Evolutionary conservation across 495 filamentous ascomycete genomes (phyloP), one percentile per base, ranked within the genome.

Genomic region (Penicillium goetzii): DNA sequence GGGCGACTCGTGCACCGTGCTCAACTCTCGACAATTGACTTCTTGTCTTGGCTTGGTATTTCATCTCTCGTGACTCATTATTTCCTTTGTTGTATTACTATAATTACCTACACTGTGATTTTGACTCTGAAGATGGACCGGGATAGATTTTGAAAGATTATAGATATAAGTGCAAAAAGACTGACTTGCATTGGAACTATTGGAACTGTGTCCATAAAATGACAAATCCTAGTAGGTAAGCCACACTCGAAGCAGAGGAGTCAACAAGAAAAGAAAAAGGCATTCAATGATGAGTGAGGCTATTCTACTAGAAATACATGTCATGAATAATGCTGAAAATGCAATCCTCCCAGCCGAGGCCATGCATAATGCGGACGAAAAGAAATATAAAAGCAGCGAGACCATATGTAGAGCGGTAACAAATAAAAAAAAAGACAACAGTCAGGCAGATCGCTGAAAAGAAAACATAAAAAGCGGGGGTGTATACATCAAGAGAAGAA

Each of bases 301-400:
- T 15, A 34, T 21, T 60, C 21, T 17, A 15, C 59, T 59, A 59
- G 47, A 59, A 59, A 59, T 59, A 59, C 58, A 59, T 28, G 43
- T 40, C 58, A 26, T 49, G 61, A 54, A 26, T 21, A n/a, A 51
- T 55, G 17, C 45, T 58, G 43, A 38, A 34, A 58, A 59, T 50
- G 45, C 45, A 50, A 45, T 59, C 15, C 33, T 26, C 58, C 45
- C 45, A 14, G 45, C 28, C 50, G 38, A 55, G 56, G 36, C 23
- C 41, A 51, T 59, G 47, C 45, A 40, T 36, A 8, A 36, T 30
- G 58, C 19, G 21, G 19, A 25, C 10, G 43, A 47, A 23, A 23
- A 23, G 43, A 23, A 56, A 51, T 23, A 52, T 41, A 34, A 36
- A 58, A 40, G 30, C 17, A 14, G 26, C n/a, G 15, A 54, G 12